Base-by-base conservation (phyloP, 2,329 filamentous ascomycete species). In the Hirsutella rhossiliensis region DNA sequence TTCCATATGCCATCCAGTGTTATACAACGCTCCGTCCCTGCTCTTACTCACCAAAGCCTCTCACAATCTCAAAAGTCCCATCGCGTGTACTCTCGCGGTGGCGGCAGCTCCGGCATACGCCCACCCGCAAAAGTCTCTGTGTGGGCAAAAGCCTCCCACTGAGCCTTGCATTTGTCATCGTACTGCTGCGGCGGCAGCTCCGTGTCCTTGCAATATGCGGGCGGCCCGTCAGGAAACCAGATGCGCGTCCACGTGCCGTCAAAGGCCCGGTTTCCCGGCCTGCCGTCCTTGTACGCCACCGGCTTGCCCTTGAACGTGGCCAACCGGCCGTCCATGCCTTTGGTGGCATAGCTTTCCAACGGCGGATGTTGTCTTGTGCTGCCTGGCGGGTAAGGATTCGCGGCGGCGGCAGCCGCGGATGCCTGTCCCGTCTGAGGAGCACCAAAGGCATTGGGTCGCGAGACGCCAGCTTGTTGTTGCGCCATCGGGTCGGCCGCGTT, bases 21-120 rank as follows among this genome's bases (percentile, higher is more conserved):
- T 43, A 13, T 41, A 20, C 38, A 34, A 15, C 13, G n/a, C 11
- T 30, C 31, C 18, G 20, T 1, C 11, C 1, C 5, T 18, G 11
- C 13, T 19, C 8, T 32, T 19, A 7, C 8, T 9, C 9, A n/a
- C 12, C 9, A 11, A 15, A 15, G 8, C 13, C 15, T n/a, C 11
- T 7, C 30, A 13, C 11, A 20, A 17, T 37, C 41, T 66, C 61
- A 89, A 54, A 90, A 80, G 56, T 87, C 78, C 75, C 83, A 90
- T 27, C 67, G 62, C 51, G 79, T 80, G 70, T 80, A 90, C 56
- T 90, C 87, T 48, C 78, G 72, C 62, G 80, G 81, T 0, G 89
- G 89, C 18, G 89, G 86, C 39, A 87, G 65, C 52, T 83, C 72
- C 0, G 89, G 89, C 66, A 95, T 83, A 7, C 80, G 54, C 0